phyloP scores from a whole-genome alignment of 768 basidiomycete genomes.

The Kwoniella pini region DNA sequence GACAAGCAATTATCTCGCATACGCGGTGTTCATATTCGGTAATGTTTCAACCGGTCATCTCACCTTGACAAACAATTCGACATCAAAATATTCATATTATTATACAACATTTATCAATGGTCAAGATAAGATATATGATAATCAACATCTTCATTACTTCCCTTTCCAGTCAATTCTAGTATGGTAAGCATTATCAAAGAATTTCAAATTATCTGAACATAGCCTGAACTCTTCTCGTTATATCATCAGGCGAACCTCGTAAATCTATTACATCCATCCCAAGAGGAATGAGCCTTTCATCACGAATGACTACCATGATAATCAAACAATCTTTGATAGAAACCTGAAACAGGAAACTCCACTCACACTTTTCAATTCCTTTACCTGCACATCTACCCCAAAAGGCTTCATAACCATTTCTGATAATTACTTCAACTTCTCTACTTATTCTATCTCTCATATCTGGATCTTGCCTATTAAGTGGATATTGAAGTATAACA shows the following conservation, averaged over 20 bases:
- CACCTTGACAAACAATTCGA: not conserved
- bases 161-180: not conserved
- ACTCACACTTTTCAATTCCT: slow-evolving; percentile 52
- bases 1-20: too few species aligned
- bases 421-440: slow-evolving; percentile 41
- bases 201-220: slow-evolving; percentile 27
- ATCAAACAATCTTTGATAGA: not conserved
- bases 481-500: slow-evolving; percentile 33
- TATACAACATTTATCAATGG: too few species aligned
- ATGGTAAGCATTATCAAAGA: too few species aligned
- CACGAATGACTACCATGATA: not conserved
- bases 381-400: slow-evolving; percentile 38
- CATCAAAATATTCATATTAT: too few species aligned
- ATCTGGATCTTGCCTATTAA: slow-evolving; percentile 48
- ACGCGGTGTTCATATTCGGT: not conserved
- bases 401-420: slow-evolving; percentile 37
- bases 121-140: too few species aligned
- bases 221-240: slow-evolving; percentile 36
- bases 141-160: too few species aligned
- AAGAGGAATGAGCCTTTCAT: not conserved
- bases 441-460: slow-evolving; percentile 43
- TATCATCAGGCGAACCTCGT: slow-evolving; percentile 42
- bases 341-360: not conserved
- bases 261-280: slow-evolving; percentile 34
- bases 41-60: not conserved